Conservation (phyloP, 2,329 filamentous ascomycete genomes). For the Aspergillus clavatus region DNA sequence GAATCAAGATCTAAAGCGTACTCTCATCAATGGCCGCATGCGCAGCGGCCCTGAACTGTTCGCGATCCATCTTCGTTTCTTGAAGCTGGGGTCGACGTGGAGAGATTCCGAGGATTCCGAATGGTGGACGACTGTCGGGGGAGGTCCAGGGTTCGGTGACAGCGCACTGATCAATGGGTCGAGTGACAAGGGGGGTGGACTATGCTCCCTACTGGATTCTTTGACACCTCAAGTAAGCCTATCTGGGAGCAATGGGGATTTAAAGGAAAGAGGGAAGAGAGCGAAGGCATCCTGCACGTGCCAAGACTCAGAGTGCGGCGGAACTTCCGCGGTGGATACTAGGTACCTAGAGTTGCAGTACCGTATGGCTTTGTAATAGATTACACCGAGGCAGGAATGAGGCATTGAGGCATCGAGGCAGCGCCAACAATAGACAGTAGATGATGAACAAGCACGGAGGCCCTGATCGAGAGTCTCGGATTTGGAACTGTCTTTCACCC, state of each 20-base stretch:
- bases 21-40: constrained; percentile 78
- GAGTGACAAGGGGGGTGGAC: no score
- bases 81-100: neutral
- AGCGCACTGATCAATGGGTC: no score
- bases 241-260: no score
- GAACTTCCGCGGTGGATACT: neutral
- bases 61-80: constrained; percentile 61
- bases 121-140: neutral
- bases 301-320: neutral
- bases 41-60: constrained; percentile 72
- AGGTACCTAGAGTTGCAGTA: no score
- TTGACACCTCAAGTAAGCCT: no score
- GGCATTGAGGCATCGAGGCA: no score
- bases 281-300: neutral
- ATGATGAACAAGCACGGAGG: no score
- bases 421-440: no score
- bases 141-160: neutral
- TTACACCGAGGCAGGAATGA: neutral
- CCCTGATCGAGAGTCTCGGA: no score
- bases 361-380: neutral
- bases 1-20: constrained; percentile 47
- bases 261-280: neutral
- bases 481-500: no score
- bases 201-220: no score
- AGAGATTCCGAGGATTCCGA: neutral